Percentiles rank a stretch among this genome's conserved stretches.
These are phyloP conservation scores for Solanum arcanum DNA, from an alignment of 257 asterid species.

Conservation along the genomic window DNA sequence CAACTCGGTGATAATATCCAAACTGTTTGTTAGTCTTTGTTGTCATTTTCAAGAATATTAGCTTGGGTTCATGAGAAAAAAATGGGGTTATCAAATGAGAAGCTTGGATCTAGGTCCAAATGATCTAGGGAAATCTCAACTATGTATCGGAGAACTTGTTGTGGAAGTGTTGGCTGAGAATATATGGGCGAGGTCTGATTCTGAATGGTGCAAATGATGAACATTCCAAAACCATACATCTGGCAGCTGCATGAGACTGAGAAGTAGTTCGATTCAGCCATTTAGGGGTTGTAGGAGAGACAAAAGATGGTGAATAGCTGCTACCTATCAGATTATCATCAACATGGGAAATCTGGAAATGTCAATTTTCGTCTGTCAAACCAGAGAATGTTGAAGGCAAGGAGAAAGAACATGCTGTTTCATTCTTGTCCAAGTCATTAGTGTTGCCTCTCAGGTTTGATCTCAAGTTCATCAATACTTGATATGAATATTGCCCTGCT, in stretches of 20 bases:
- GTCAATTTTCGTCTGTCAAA: constrained; percentile 15
- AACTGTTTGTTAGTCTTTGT: neutral
- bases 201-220: constrained; percentile 14
- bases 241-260: constrained; percentile 12
- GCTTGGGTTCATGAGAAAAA: constrained; percentile 20
- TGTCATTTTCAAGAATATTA: constrained; percentile 2
- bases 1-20: neutral
- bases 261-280: constrained; percentile 24
- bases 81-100: constrained; percentile 29
- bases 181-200: constrained; percentile 29
- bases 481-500: constrained; percentile 20
- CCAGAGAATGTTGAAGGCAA: constrained; percentile 38
- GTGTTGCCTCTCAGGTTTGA: constrained; percentile 53
- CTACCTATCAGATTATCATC: constrained; percentile 26
- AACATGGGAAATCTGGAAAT: constrained; percentile 23
- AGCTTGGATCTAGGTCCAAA: constrained; percentile 28
- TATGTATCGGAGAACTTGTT: constrained; percentile 43
- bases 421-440: constrained; percentile 22
- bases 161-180: constrained; percentile 49
- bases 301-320: constrained; percentile 32
- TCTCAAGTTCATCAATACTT: constrained; percentile 26
- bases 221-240: constrained; percentile 6
- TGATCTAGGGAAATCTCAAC: constrained; percentile 43
- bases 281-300: constrained; percentile 26
- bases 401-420: constrained; percentile 32